Base-by-base conservation (phyloP, 768 basidiomycete genomes). In the Lactarius hatsudake region DNA sequence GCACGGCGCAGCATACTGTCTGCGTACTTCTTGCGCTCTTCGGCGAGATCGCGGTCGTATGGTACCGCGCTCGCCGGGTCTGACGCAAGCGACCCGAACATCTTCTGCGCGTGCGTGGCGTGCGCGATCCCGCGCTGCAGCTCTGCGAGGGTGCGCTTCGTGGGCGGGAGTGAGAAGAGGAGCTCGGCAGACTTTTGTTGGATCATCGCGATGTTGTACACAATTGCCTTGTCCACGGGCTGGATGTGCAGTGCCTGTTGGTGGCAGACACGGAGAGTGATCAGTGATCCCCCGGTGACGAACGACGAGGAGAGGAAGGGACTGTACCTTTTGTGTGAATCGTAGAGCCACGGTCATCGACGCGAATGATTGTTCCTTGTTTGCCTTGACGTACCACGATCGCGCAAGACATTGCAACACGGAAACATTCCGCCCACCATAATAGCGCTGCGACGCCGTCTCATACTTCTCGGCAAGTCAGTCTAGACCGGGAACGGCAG, bases 131-230 rank as follows among this genome's bases (percentile, higher is more conserved):
- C 93, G 56, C 80, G 80, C 68, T 90, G 82, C 26, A 98, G 81
- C 68, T 98, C 94, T 63, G 85, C 86, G 10, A 95, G 80, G 2
- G 90, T 86, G 23, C 96, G 88, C 75, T 94, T 94, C 32, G 86
- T 80, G 1, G 89, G 83, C 1, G 83, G 81, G 30, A 96, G 78
- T 1, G 86, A 82, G 70, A 94, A 88, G 30, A 98, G 78, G 78
- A 98, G 83, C 76, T 98, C 96, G 0, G 94, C 92, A 0, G 92
- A 89, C 77, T 98, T 98, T 75, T 99, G 97, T 76, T 96, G 89
- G 40, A 98, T 94, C 91, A 99, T 96, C 63, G 96, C 96, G 72
- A 98, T 93, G 76, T 99, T 98, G 79, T 96, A 98, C 53, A 94
- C 68, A 60, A 90, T 87, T 3, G 94, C 91, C 74, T 96, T 95